Percentiles rank a stretch among this genome's conserved stretches.
These are phyloP conservation scores for Flaveria sonorensis DNA, from an alignment of 129 eudicot genomes.

Conservation along the genomic window DNA sequence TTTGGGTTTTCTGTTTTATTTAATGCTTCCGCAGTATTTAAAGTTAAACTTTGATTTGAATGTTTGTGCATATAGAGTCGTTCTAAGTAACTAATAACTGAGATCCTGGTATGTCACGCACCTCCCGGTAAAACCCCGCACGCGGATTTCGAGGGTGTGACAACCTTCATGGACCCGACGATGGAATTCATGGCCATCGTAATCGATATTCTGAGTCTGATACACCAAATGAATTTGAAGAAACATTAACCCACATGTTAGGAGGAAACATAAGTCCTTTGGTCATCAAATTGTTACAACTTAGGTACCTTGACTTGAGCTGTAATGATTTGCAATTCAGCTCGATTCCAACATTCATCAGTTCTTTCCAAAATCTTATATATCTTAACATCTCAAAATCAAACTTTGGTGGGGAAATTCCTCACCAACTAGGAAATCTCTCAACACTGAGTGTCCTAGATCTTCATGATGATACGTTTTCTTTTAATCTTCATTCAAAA, in stretches of 20 bases:
- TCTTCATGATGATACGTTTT: not conserved
- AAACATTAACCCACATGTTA: not conserved
- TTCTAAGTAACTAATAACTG: no score
- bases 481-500: not conserved
- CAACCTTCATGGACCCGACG: no score
- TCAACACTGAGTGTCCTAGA: not conserved
- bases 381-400: conserved; percentile 13
- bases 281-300: not conserved
- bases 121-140: no score
- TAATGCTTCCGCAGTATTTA: no score
- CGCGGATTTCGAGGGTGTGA: no score
- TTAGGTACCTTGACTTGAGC: conserved; percentile 10
- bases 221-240: no score
- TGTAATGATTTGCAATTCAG: not conserved
- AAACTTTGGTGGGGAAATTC: not conserved
- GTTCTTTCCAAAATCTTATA: not conserved
- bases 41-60: no score
- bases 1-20: no score
- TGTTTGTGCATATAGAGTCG: no score
- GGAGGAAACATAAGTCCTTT: conserved; percentile 19
- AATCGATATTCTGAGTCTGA: not conserved
- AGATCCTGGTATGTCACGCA: no score
- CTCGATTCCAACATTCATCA: conserved; percentile 11
- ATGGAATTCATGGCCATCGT: not conserved
- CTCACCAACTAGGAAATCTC: conserved; percentile 12